These are phyloP conservation scores for Aspergillus sergii DNA, from an alignment of 2,329 filamentous ascomycete genomes.

Conservation along the genomic window DNA sequence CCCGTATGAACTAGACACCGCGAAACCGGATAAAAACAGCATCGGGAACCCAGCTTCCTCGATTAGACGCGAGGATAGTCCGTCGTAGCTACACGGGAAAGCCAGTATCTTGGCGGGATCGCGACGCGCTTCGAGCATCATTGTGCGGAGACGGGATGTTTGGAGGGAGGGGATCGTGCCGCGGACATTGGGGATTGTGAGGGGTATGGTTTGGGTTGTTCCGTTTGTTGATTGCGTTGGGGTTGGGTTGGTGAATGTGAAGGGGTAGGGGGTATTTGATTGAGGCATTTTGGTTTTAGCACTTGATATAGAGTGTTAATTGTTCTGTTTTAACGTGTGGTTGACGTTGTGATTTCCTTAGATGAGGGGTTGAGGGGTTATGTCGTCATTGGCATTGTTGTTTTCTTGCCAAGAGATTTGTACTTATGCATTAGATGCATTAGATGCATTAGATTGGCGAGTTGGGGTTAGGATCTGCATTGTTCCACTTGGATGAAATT, in stretches of 20 bases:
- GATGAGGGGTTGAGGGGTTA: background rate
- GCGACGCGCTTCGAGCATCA: constrained; percentile 38
- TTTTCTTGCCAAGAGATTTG: background rate
- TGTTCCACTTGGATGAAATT: background rate
- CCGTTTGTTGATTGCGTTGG: background rate
- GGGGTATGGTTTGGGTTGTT: background rate
- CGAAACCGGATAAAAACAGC: constrained; percentile 49
- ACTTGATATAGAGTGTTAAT: background rate
- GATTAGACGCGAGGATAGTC: constrained; percentile 46
- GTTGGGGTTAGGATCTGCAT: background rate
- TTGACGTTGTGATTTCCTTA: background rate
- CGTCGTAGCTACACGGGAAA: constrained; percentile 49
- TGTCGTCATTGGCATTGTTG: background rate
- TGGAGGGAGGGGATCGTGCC: constrained; percentile 44
- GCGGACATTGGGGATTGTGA: constrained; percentile 32
- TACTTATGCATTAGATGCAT: background rate
- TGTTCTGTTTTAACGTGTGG: background rate
- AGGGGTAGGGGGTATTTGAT: constrained; percentile 12
- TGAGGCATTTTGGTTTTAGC: background rate
- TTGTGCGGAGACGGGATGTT: constrained; percentile 34
- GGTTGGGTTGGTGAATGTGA: constrained; percentile 12
- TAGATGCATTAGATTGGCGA: background rate
- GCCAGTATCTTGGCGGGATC: constrained; percentile 50
- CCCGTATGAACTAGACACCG: constrained; percentile 44
- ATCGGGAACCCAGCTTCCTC: constrained; percentile 52